phyloP scores from a whole-genome alignment of 78 protist species.

The Dictyostelium capitatum region DNA sequence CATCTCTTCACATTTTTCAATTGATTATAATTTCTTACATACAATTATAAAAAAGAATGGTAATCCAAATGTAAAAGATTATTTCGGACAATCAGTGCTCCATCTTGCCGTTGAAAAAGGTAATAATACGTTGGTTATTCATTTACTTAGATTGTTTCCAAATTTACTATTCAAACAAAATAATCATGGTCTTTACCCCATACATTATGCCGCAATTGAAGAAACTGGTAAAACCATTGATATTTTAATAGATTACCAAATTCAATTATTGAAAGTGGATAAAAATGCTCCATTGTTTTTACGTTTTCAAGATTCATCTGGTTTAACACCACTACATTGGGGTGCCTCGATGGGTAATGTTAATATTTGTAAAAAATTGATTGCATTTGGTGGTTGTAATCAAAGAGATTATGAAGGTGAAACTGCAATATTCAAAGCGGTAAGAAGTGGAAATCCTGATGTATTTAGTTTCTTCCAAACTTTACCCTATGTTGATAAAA shows the following conservation, averaged over 20 bases:
- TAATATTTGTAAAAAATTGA: neutral
- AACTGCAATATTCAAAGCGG: conserved; percentile 17
- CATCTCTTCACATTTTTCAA: neutral
- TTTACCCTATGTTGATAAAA: neutral
- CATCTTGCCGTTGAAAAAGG: neutral
- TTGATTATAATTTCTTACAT: neutral
- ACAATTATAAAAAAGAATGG: neutral
- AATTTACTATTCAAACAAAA: neutral
- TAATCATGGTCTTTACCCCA: neutral
- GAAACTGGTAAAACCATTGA: neutral
- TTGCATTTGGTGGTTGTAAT: neutral
- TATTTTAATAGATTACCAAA: neutral
- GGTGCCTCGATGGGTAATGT: neutral
- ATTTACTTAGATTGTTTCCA: neutral
- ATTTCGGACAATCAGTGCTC: neutral
- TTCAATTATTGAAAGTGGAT: neutral
- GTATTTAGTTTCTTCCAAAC: neutral
- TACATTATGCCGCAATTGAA: neutral
- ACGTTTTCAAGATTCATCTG: neutral
- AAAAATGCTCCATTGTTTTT: neutral
- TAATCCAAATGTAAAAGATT: neutral
- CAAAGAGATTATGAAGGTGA: neutral
- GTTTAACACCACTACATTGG: neutral
- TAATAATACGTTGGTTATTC: neutral
- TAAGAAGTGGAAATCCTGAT: neutral